Evolutionary conservation across 2,329 filamentous ascomycete genomes (phyloP).

Genomic region (Colletotrichum aenigma): DNA sequence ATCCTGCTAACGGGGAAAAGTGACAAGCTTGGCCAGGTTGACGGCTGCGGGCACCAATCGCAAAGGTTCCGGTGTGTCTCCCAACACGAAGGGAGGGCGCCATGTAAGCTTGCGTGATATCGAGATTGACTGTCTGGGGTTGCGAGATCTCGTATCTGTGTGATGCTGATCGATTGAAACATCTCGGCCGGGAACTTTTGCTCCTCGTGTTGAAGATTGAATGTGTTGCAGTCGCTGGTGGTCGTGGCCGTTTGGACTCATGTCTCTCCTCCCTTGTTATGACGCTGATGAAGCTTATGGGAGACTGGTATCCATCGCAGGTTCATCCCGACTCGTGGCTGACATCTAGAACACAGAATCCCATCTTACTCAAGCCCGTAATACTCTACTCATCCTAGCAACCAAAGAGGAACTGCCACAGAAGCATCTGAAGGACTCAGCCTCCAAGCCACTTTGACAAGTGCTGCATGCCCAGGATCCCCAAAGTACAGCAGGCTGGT

Average conservation of each 20-base stretch:
- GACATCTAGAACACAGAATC: background rate
- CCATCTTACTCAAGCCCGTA: background rate
- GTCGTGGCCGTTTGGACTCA: background rate
- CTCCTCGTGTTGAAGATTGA: background rate
- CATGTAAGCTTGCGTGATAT: background rate
- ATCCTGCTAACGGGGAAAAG: background rate
- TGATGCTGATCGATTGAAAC: background rate
- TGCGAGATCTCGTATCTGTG: background rate
- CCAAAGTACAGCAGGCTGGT: background rate
- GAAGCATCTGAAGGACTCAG: background rate
- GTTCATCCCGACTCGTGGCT: background rate
- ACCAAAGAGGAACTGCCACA: background rate
- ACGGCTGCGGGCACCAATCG: slow-evolving; percentile 10
- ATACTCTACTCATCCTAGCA: background rate
- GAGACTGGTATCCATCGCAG: background rate
- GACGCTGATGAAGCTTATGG: background rate
- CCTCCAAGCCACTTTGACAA: background rate
- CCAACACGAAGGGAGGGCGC: background rate
- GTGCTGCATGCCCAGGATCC: background rate
- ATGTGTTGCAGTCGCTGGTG: background rate
- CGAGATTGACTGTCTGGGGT: background rate
- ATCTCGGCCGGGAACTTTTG: background rate
- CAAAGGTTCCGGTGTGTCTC: background rate
- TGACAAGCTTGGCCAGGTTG: background rate
- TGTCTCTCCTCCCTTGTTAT: background rate